These are phyloP conservation scores for Microcyclospora tardicrescens DNA, from an alignment of 2,329 filamentous ascomycete genomes.

Conservation along the genomic window DNA sequence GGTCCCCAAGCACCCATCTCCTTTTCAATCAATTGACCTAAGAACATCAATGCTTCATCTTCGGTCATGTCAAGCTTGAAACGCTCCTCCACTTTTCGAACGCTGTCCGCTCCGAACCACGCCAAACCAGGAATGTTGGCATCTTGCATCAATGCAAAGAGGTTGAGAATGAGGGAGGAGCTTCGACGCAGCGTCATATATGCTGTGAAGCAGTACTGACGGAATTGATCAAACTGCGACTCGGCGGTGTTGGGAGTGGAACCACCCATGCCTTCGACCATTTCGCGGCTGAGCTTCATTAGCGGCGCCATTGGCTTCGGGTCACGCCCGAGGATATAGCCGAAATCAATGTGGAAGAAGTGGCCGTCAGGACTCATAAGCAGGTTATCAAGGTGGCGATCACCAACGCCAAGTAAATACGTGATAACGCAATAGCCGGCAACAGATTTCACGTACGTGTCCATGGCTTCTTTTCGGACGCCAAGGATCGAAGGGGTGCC, in stretches of 20 bases:
- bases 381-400: slow-evolving; percentile 90
- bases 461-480: slow-evolving; percentile 81
- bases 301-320: slow-evolving; percentile 94
- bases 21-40: slow-evolving; percentile 83
- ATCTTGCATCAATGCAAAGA: slow-evolving; percentile 95
- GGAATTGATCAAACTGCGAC: slow-evolving; percentile 69
- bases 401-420: slow-evolving; percentile 90
- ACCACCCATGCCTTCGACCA: slow-evolving; percentile 98
- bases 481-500: slow-evolving; percentile 59
- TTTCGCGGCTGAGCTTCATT: slow-evolving; percentile 94
- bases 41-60: slow-evolving; percentile 78
- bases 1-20: slow-evolving; percentile 81
- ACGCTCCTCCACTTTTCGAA: slow-evolving; percentile 85
- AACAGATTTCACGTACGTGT: slow-evolving; percentile 90
- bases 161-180: slow-evolving; percentile 79
- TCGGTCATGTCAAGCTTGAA: slow-evolving; percentile 87
- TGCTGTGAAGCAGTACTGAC: slow-evolving; percentile 89
- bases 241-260: slow-evolving; percentile 17
- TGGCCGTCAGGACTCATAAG: slow-evolving; percentile 79
- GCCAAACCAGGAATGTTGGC: slow-evolving; percentile 94
- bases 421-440: slow-evolving; percentile 98
- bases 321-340: slow-evolving; percentile 92
- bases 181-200: slow-evolving; percentile 85
- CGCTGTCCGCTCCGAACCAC: slow-evolving; percentile 63
- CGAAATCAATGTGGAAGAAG: slow-evolving; percentile 98